Evolutionary conservation across 176 grass and related monocot species (phyloP), one percentile per base, ranked within the genome.

Genomic region (Calamus simplicifolius): DNA sequence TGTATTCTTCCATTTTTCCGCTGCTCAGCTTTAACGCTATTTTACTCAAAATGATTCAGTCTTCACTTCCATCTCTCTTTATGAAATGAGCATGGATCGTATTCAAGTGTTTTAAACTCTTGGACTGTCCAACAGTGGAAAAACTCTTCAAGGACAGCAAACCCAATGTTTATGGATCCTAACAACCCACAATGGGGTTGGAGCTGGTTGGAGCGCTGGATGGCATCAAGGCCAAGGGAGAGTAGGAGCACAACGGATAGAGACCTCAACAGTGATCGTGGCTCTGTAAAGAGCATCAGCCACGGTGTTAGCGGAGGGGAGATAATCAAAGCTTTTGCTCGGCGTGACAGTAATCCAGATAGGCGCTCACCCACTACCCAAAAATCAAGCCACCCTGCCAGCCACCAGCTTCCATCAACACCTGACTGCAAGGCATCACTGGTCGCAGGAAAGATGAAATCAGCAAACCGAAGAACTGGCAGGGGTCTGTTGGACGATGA

Each of bases 201-300:
- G 93, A 98, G 93, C 87, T 98, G 93, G 93, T 56, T 98, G 55
- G 93, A 98, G 64, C 88, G 93, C 16, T 98, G 93, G 93, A 98
- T 98, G 93, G 87, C 93, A 25, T 81, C 86, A 15, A 90, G 88
- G 56, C 83, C 91, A 54, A 85, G 77, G 75, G 91, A 96, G 52
- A 80, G 75, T 19, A 78, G 70, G 31, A 60, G 63, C 3, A 82
- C 66, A 25, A 60, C 78, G 1, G 83, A 85, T 56, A 97, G 75
- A 53, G 86, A 96, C 16, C 73, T 62, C 57, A 97, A 73, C 63
- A 30, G 54, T 64, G 91, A 87, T 31, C 62, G 25, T 0, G 71
- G 31, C 16, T 90, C 91, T 3, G 27, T 77, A 23, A 89, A 83
- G 74, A 84, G 59, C 38, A 28, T 52, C 60, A 69, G 73, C 67